Percentiles rank a stretch among this genome's conserved stretches.
Evolutionary conservation across 345 rosid species (phyloP).

Genomic region (Eucalyptus grandis): DNA sequence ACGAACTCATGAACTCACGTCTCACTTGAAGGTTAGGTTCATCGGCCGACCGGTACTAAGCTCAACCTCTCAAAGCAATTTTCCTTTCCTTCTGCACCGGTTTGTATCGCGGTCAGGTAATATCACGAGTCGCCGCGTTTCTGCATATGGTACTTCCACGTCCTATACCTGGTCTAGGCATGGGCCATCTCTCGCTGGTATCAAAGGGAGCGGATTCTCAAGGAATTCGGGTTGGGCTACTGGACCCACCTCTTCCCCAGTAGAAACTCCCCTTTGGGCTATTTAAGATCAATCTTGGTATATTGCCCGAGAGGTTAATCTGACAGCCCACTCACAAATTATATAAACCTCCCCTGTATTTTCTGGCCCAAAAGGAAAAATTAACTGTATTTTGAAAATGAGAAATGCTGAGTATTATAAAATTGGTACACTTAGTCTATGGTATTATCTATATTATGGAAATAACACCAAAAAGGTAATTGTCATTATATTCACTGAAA

Average conservation of each 20-base stretch:
- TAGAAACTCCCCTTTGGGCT: background rate
- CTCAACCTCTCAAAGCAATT: background rate
- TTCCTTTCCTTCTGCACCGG: background rate
- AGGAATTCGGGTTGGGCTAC: background rate
- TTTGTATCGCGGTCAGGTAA: background rate
- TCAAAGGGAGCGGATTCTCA: background rate
- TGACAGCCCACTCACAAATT: background rate
- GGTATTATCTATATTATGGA: fast-evolving
- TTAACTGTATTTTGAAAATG: background rate
- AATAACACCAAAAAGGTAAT: background rate
- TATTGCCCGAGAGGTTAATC: background rate
- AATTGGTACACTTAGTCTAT: background rate
- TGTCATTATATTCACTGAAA: too few relatives aligned
- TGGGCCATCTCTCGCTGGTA: background rate
- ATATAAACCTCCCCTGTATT: background rate
- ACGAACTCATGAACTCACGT: background rate
- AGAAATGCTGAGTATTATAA: background rate
- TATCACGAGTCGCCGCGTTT: fast-evolving
- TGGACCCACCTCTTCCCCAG: background rate
- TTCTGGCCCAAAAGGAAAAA: background rate
- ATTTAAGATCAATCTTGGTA: background rate
- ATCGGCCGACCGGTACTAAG: background rate
- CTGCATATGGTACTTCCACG: background rate
- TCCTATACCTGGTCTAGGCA: background rate
- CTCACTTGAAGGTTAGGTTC: background rate